Conservation (phyloP, 495 filamentous ascomycete species). For the Penicillium maclennaniae region DNA sequence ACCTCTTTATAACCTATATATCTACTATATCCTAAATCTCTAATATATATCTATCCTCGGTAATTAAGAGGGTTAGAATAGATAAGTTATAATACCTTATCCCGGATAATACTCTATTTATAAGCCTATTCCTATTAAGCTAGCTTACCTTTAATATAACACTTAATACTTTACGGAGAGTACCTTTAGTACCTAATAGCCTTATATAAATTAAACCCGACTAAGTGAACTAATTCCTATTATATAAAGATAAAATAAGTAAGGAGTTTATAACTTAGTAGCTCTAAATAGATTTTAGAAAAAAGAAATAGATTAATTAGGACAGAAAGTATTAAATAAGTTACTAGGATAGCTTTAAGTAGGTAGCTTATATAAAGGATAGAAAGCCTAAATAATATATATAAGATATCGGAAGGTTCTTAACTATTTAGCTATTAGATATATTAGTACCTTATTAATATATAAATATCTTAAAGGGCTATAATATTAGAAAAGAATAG, state of each 20-base stretch:
- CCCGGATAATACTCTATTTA: no score
- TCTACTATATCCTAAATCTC: no score
- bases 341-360: constrained; percentile 3
- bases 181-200: not conserved
- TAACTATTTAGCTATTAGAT: not conserved
- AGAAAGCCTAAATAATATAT: constrained; percentile 9
- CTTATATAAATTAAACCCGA: not conserved
- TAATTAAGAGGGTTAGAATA: no score
- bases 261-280: constrained; percentile 5
- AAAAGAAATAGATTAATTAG: constrained; percentile 5
- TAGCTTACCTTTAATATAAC: no score
- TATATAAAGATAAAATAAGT: not conserved
- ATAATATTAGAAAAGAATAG: not conserved
- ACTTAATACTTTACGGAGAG: not conserved
- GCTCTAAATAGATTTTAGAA: not conserved
- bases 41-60: no score
- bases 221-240: not conserved
- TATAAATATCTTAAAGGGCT: constrained; percentile 1
- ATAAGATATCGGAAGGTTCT: constrained; percentile 1
- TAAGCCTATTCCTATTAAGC: no score
- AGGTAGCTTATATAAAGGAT: constrained; percentile 6
- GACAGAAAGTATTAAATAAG: not conserved
- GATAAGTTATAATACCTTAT: no score
- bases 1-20: no score
- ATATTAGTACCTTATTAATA: constrained; percentile 1